A percentile compares a stretch with the other conserved stretches of the same genome.
Evolutionary conservation across 192 early-diverging fungal genomes (phyloP).

Genomic region (Mortierella hygrophila): DNA sequence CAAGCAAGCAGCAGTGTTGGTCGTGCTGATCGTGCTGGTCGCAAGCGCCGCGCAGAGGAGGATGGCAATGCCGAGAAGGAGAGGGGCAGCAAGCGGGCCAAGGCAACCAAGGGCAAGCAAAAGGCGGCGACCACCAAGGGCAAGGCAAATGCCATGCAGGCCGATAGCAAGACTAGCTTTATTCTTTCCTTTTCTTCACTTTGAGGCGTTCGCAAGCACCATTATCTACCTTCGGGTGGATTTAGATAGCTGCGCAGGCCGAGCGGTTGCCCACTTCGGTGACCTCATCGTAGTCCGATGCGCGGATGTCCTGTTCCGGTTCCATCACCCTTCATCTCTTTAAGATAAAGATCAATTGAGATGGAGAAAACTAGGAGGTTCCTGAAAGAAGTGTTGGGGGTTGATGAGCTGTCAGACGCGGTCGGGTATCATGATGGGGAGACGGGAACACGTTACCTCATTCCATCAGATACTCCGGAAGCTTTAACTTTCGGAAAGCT

Average conservation of each 20-base stretch:
- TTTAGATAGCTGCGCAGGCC: constrained; percentile 12
- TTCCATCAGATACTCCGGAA: too few relatives aligned
- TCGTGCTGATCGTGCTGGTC: constrained; percentile 4
- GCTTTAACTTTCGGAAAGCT: too few relatives aligned
- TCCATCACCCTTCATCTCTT: too few relatives aligned
- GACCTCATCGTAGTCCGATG: constrained; percentile 10
- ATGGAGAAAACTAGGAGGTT: too few relatives aligned
- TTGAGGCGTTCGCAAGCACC: constrained; percentile 15
- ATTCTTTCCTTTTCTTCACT: not conserved
- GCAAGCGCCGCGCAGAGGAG: constrained; percentile 10
- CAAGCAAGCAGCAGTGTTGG: constrained; percentile 10
- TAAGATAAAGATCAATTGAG: too few relatives aligned
- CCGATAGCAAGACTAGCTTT: not conserved
- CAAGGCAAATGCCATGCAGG: constrained; percentile 12
- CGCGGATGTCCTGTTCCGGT: not conserved
- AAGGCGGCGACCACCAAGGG: not conserved
- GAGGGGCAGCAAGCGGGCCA: constrained; percentile 6
- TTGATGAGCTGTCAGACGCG: too few relatives aligned
- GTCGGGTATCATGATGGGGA: too few relatives aligned
- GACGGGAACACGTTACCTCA: too few relatives aligned
- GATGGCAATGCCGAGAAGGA: constrained; percentile 7
- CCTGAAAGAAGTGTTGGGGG: too few relatives aligned
- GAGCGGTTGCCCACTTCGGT: constrained; percentile 1
- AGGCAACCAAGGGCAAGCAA: constrained; percentile 17
- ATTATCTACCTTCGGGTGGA: constrained; percentile 3